These are phyloP conservation scores for Saccharomyces pastorianus DNA, from an alignment of 1,139 yeast species.

Conservation along the genomic window DNA sequence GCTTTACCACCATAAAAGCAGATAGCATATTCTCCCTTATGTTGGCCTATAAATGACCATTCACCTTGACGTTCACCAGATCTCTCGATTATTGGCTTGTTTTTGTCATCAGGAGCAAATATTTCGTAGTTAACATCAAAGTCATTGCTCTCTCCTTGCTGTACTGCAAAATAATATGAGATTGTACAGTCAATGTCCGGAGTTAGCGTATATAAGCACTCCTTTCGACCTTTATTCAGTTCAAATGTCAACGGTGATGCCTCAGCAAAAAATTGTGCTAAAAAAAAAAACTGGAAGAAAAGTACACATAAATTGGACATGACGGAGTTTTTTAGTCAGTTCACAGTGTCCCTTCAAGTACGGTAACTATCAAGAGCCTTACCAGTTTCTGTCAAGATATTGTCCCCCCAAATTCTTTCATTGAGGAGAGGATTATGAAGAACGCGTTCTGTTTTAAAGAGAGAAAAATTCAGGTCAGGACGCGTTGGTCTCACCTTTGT, in stretches of 20 bases:
- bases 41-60: slow-evolving; percentile 61
- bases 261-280: background rate
- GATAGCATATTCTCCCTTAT: slow-evolving; percentile 80
- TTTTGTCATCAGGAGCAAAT: slow-evolving; percentile 55
- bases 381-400: background rate
- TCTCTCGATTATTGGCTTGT: slow-evolving; percentile 44
- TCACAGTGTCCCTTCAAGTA: background rate
- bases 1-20: slow-evolving; percentile 87
- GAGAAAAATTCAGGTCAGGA: background rate
- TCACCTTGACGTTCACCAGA: slow-evolving; percentile 79
- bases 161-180: slow-evolving; percentile 85
- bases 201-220: slow-evolving; percentile 75
- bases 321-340: background rate
- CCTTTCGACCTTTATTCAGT: slow-evolving; percentile 66
- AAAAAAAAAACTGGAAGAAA: background rate
- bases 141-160: slow-evolving; percentile 63
- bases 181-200: slow-evolving; percentile 55
- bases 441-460: background rate
- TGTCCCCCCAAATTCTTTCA: background rate
- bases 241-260: slow-evolving; percentile 57
- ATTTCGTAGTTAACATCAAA: slow-evolving; percentile 78
- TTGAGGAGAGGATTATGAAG: background rate
- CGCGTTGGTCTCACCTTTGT: background rate
- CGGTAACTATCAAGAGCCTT: background rate
- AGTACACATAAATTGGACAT: background rate